These are phyloP conservation scores for Neoascochyta sp. DNA, from an alignment of 2,329 filamentous ascomycete genomes.

Conservation along the genomic window DNA sequence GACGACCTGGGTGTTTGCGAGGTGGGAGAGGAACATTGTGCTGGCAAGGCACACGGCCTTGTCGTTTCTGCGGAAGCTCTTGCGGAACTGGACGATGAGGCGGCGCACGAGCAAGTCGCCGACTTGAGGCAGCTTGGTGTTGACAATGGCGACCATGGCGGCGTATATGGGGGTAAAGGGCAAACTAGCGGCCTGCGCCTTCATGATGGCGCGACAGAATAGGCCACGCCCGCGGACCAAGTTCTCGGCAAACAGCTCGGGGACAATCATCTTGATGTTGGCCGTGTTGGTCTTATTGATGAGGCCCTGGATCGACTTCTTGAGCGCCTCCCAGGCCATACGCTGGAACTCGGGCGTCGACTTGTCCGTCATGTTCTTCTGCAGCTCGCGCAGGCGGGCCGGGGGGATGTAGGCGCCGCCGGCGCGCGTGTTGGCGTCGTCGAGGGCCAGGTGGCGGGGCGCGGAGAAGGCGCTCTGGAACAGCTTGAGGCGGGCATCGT, in stretches of 20 bases:
- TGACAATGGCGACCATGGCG: slow-evolving; percentile 92
- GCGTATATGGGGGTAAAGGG: slow-evolving; percentile 97
- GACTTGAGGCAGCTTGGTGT: slow-evolving; percentile 93
- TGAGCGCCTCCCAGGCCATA: slow-evolving; percentile 98
- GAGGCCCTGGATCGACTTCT: slow-evolving; percentile 97
- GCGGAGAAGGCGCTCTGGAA: slow-evolving; percentile 37
- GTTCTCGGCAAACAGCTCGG: slow-evolving; percentile 94
- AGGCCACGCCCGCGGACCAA: slow-evolving; percentile 84
- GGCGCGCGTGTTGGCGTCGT: slow-evolving; percentile 81
- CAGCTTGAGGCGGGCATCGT: slow-evolving; percentile 35
- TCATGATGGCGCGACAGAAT: slow-evolving; percentile 96
- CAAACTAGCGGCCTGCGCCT: slow-evolving; percentile 91
- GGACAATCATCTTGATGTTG: slow-evolving; percentile 97
- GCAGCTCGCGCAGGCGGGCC: slow-evolving; percentile 81
- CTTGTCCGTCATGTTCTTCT: slow-evolving; percentile 96
- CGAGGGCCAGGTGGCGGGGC: slow-evolving; percentile 83
- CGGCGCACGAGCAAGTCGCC: slow-evolving; percentile 85
- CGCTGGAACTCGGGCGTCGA: slow-evolving; percentile 95
- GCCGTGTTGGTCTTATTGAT: slow-evolving; percentile 99
- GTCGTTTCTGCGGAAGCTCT: slow-evolving; percentile 94
- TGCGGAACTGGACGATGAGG: slow-evolving; percentile 86
- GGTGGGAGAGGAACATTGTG: slow-evolving; percentile 89
- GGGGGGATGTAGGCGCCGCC: slow-evolving; percentile 97
- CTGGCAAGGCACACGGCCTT: slow-evolving; percentile 92
- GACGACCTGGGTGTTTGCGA: slow-evolving; percentile 93